phyloP scores from a whole-genome alignment of 2,329 filamentous ascomycete species.

The Claviceps pazoutovae region DNA sequence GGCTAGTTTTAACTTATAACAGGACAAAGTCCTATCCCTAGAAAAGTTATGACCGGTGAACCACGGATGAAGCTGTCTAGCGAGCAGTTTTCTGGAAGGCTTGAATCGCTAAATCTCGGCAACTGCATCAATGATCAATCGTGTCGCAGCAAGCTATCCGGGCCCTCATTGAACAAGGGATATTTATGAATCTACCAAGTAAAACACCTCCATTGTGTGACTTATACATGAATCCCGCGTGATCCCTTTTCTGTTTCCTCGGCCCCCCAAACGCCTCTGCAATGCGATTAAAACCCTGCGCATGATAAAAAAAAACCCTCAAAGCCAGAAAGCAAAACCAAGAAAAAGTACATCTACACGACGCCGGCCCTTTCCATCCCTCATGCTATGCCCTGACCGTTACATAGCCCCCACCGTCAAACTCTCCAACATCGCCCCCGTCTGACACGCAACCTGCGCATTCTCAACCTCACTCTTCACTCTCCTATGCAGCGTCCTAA shows the following conservation, averaged over 20 bases:
- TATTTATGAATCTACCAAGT: neutral
- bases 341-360: neutral
- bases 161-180: neutral
- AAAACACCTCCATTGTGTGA: neutral
- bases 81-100: too few species aligned
- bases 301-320: neutral
- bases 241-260: neutral
- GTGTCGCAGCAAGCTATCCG: too few species aligned
- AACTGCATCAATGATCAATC: too few species aligned
- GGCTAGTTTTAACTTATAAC: too few species aligned
- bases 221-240: neutral
- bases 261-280: constrained; percentile 5
- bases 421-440: constrained; percentile 74
- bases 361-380: neutral
- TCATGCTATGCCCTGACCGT: neutral
- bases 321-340: neutral
- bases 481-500: constrained; percentile 53
- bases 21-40: too few species aligned
- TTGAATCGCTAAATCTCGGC: too few species aligned
- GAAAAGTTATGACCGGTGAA: too few species aligned
- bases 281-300: constrained; percentile 2
- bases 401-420: constrained; percentile 26
- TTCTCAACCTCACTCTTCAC: constrained; percentile 70
- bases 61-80: too few species aligned
- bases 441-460: constrained; percentile 69